Evolutionary conservation across 345 rosid species (phyloP).

Genomic region (Pistacia vera): DNA sequence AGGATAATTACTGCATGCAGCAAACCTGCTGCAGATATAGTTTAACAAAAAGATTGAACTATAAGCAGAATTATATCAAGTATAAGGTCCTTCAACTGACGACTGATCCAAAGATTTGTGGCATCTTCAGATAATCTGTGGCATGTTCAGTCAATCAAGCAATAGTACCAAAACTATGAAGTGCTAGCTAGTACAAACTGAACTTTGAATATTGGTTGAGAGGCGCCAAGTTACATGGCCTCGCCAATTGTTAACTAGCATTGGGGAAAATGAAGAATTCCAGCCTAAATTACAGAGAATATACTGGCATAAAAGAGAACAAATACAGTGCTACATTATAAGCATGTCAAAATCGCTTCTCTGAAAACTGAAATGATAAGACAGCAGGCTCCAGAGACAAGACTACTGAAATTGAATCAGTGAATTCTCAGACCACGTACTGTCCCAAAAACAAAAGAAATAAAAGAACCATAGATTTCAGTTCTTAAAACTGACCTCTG

Average conservation of each 20-base stretch:
- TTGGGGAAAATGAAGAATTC: not conserved
- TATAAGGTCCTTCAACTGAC: not conserved
- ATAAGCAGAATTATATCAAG: not conserved
- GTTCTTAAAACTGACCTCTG: conserved; percentile 50
- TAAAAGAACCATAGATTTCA: conserved; percentile 2
- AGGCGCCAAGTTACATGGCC: not conserved
- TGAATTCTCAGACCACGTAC: not conserved
- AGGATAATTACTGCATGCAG: not conserved
- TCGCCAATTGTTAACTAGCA: not conserved
- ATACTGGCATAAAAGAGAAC: conserved; percentile 3
- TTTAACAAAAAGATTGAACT: not conserved
- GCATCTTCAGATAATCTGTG: not conserved
- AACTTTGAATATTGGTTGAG: not conserved
- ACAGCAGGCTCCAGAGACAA: conserved; percentile 2
- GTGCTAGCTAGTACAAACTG: not conserved
- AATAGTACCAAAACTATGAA: not conserved
- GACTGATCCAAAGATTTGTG: not conserved
- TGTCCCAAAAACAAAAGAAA: not conserved
- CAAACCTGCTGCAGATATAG: not conserved
- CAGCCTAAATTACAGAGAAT: not conserved
- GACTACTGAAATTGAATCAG: not conserved
- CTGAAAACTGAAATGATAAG: not conserved
- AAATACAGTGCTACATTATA: not conserved
- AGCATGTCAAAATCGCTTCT: not conserved
- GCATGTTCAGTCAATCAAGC: not conserved